A percentile compares a stretch with the other conserved stretches of the same genome.
Evolutionary conservation across 23 red algal genomes (phyloP).

Genomic region (Gracilariopsis chorda): DNA sequence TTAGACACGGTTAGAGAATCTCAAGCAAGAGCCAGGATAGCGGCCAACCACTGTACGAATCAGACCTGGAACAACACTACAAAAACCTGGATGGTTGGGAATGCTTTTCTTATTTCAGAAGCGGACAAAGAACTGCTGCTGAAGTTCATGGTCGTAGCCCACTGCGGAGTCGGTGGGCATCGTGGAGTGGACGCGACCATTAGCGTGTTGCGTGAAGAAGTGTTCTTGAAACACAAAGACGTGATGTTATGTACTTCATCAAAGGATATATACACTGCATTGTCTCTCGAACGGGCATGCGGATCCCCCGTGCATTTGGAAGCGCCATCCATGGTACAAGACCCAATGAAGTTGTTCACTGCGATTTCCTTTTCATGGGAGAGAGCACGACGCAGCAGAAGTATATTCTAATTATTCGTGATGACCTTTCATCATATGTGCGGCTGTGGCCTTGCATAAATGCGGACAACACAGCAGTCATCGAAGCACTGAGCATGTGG

Average conservation of each 20-base stretch:
- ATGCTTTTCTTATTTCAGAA: not conserved
- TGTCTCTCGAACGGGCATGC: not conserved
- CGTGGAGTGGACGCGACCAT: conserved; percentile 14
- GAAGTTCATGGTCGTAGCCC: conserved; percentile 13
- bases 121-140: not conserved
- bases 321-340: not conserved
- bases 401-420: not conserved
- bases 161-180: conserved; percentile 13
- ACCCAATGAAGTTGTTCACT: conserved; percentile 41
- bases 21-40: not conserved
- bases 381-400: not conserved
- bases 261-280: conserved; percentile 34
- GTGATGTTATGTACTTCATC: not conserved
- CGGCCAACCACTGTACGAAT: not conserved
- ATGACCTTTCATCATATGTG: not conserved
- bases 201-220: not conserved
- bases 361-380: conserved; percentile 48
- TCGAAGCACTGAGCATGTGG: not conserved
- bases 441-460: not conserved
- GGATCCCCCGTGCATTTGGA: conserved; percentile 9
- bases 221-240: conserved; percentile 21
- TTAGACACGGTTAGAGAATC: not conserved
- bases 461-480: not conserved
- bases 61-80: not conserved
- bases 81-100: not conserved